Conservation (phyloP, 2,329 filamentous ascomycete species). For the Trichophyton mentagrophytes region DNA sequence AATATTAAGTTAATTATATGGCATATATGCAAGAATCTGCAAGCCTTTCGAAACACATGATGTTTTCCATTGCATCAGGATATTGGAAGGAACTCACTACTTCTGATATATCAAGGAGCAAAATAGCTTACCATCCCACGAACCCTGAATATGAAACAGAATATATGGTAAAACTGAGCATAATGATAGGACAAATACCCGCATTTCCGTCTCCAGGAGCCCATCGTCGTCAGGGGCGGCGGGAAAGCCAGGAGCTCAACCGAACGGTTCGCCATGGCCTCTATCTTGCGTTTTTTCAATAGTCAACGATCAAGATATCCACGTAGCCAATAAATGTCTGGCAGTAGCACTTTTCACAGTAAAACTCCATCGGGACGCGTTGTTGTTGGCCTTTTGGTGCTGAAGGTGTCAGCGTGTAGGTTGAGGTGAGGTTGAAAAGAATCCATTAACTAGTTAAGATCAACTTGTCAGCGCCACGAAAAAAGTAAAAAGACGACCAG, state of each 20-base stretch:
- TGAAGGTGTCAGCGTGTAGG: neutral
- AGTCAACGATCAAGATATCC: no score
- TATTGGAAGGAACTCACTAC: no score
- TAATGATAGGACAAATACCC: neutral
- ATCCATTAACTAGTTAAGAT: no score
- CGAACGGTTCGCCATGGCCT: neutral
- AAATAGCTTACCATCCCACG: neutral
- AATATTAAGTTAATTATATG: neutral
- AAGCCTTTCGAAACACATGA: neutral
- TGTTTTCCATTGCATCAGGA: no score
- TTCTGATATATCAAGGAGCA: neutral
- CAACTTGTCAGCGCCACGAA: neutral
- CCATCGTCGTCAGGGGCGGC: neutral
- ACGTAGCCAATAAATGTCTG: no score
- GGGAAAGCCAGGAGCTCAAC: neutral
- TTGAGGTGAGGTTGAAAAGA: neutral
- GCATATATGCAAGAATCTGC: neutral
- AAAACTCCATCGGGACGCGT: no score
- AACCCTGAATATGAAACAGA: neutral
- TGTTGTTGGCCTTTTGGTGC: no score
- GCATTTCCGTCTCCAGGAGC: neutral
- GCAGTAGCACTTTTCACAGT: no score
- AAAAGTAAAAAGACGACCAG: neutral
- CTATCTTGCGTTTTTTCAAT: no score
- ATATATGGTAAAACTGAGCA: neutral